Evolutionary conservation across 2,329 filamentous ascomycete genomes (phyloP), one percentile per base, ranked within the genome.

Genomic region (Aspergillus clavatus): DNA sequence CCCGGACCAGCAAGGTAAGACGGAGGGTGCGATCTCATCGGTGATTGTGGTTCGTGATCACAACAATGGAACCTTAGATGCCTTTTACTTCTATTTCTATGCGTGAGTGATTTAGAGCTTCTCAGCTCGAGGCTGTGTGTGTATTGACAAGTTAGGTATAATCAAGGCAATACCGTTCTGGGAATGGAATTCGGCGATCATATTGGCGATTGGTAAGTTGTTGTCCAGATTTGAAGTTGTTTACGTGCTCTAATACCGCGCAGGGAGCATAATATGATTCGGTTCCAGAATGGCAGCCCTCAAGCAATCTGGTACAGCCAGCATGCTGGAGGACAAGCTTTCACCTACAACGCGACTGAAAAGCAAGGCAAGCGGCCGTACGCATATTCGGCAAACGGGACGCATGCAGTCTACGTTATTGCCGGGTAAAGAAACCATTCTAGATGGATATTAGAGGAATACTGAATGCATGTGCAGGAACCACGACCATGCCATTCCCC

Each of bases 221-320:
- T 19, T 33, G 10, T 42, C 7, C 19, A 26, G 6, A n/a, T 12
- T 8, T n/a, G n/a, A n/a, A n/a, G n/a, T n/a, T n/a, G n/a, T n/a
- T 38, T 27, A 3, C 1, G 14, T 7, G 10, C 28, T 8, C 24
- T 40, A 6, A 38, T 7, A 33, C 36, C 19, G 21, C 19, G 14
- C 22, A 77, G 75, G 80, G 81, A 84, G 58, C 81, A 84, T 60
- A 81, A 77, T 43, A 83, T 83, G 80, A 70, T 86, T 24, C 80
- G 82, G 8, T 86, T 86, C 62, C 41, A 69, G 12, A 70, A 82
- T 43, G 78, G 78, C 7, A 50, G 56, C 1, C 82, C 82, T 0
- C 62, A 73, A 49, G 69, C 72, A 1, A 60, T 85, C 10, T 86
- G 81, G 79, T 84, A 75, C 57, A 79, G 75, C 42, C 82, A 85